Base-by-base conservation (phyloP, 345 rosid genomes). In the Euphorbia lathyris region DNA sequence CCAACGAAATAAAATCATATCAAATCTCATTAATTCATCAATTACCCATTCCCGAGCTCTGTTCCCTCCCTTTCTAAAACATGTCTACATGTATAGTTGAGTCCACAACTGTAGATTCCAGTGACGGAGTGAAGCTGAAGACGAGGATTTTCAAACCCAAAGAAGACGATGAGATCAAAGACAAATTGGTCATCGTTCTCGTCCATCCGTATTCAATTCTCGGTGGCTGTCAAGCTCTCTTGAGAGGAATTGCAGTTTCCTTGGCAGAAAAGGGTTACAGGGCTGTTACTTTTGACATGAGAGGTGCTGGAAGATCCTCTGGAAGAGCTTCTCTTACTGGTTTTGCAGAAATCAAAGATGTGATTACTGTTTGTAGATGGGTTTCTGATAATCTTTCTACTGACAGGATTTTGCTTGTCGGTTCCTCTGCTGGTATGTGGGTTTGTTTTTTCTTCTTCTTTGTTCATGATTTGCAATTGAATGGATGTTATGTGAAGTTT, bases 301-400 rank as follows among this genome's bases (percentile, higher is more conserved):
- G 97, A 83, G 96, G 99, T 26, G 98, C 84, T 16, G 93, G 97
- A 1, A 86, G 80, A 80, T 92, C 99, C 38, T 88, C 96, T 1
- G 97, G 97, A 22, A 86, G 66, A 56, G 82, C 99, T 78, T 90
- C 99, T 72, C 84, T 92, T 45, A 89, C 96, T 30, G 98, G 98
- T 1, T 90, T 84, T 62, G 77, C 93, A 0, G 96, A 95, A 77
- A 83, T 95, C 63, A 86, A 88, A 77, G 99, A 92, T 86, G 97
- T 88, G 9, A 71, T 84, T 74, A 79, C 95, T 69, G 90, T 90
- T 73, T 92, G 95, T 82, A 88, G 79, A 22, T 92, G 96, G 98
- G 84, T 85, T 72, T 85, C 59, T 55, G 69, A 74, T 27, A 83
- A 82, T 69, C 74, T 86, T 23, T 55, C 80, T 25, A 57, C 86